Evolutionary conservation across 108 stramenopile genomes (phyloP).

Genomic region (Discostella stelligeroides): DNA sequence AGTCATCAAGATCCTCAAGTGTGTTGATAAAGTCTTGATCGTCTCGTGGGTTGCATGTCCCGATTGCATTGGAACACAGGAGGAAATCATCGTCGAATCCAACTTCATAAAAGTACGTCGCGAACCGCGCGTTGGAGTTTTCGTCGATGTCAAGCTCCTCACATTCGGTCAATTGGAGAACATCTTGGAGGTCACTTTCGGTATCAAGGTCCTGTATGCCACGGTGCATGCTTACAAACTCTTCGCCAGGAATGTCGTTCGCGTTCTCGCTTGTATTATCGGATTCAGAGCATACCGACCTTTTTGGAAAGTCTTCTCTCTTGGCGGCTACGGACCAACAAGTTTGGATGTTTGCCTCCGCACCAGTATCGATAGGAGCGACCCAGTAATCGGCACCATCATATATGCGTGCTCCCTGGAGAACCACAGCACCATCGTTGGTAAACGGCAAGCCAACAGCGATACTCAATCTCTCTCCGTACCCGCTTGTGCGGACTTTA

Average conservation of each 20-base stretch:
- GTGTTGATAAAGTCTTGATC: conserved; percentile 30
- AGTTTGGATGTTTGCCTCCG: conserved; percentile 41
- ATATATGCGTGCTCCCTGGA: conserved; percentile 31
- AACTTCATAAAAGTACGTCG: conserved; percentile 17
- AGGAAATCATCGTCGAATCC: conserved; percentile 36
- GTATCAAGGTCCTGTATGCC: conserved; percentile 39
- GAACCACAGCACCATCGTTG: conserved; percentile 33
- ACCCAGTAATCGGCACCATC: conserved; percentile 40
- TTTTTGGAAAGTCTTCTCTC: conserved; percentile 23
- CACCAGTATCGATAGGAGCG: conserved; percentile 32
- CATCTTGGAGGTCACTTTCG: conserved; percentile 9
- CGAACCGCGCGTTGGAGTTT: conserved; percentile 10
- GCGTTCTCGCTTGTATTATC: conserved; percentile 14
- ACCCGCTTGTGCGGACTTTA: conserved; percentile 11
- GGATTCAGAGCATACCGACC: conserved; percentile 17
- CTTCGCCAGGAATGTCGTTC: conserved; percentile 26
- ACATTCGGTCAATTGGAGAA: conserved; percentile 21
- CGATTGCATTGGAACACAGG: background rate
- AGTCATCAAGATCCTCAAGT: background rate
- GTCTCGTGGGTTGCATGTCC: conserved; percentile 6
- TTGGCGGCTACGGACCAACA: conserved; percentile 44
- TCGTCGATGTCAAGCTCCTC: conserved; percentile 1
- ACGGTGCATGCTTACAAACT: conserved; percentile 35
- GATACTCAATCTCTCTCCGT: conserved; percentile 7
- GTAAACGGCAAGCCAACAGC: conserved; percentile 41